These are phyloP conservation scores for Solanum paucissectum DNA, from an alignment of 257 asterid genomes.

Conservation along the genomic window DNA sequence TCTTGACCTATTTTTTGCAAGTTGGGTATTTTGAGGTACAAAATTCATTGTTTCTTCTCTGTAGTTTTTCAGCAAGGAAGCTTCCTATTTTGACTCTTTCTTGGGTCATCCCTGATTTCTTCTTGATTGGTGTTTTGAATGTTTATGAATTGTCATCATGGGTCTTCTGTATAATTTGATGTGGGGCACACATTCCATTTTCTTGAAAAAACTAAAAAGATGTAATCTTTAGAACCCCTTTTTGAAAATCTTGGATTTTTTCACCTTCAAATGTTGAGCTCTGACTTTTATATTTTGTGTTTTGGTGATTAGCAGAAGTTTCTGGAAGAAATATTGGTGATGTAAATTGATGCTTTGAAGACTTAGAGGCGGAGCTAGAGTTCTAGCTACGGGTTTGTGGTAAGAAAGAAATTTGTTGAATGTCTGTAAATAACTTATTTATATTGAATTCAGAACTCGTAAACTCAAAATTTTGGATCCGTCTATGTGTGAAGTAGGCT, in stretches of 20 bases:
- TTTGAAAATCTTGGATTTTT: constrained; percentile 7
- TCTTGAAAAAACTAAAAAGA: not conserved
- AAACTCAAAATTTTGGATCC: not conserved
- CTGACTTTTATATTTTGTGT: not conserved
- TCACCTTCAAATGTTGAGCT: constrained; percentile 5
- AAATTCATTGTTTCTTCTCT: not conserved
- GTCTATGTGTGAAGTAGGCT: not conserved
- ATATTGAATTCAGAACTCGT: not conserved
- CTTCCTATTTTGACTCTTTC: not conserved
- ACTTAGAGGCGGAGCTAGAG: not conserved
- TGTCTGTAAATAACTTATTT: not conserved
- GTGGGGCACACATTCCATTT: not conserved
- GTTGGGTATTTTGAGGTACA: not conserved
- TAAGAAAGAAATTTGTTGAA: not conserved
- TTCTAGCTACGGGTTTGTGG: not conserved
- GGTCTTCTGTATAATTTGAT: not conserved
- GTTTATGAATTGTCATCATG: not conserved
- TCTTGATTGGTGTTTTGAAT: not conserved
- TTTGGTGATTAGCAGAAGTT: constrained; percentile 9
- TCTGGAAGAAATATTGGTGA: constrained; percentile 14
- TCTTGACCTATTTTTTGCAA: not conserved
- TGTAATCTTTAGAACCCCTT: not conserved
- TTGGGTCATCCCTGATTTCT: not conserved
- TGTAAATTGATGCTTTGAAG: constrained; percentile 5
- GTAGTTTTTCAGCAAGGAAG: not conserved